Conservation (phyloP, 495 filamentous ascomycete genomes). For the Hypoxylon subgilvum region DNA sequence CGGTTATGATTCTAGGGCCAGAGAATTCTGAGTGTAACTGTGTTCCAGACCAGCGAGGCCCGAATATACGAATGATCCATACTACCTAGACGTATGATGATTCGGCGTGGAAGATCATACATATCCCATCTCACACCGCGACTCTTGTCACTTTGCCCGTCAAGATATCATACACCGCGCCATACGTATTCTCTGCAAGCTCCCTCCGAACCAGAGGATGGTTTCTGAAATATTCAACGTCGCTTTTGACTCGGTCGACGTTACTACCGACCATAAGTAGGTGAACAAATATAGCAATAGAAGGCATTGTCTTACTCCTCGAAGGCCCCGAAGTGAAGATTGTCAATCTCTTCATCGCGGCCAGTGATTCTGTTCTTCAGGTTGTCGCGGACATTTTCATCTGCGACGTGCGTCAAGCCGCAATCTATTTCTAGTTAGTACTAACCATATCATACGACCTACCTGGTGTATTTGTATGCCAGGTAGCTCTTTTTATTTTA, state of each 20-base stretch:
- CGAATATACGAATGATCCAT: too few species aligned
- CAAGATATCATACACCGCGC: constrained; percentile 30
- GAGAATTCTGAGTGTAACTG: too few species aligned
- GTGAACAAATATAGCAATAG: background rate
- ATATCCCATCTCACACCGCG: background rate
- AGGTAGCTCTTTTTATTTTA: background rate
- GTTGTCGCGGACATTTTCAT: background rate
- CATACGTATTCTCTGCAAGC: constrained; percentile 16
- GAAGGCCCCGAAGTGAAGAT: constrained; percentile 7
- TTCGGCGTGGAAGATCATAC: too few species aligned
- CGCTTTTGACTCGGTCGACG: constrained; percentile 26
- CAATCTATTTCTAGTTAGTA: constrained; percentile 1
- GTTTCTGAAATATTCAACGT: constrained; percentile 18
- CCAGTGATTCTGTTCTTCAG: constrained; percentile 10
- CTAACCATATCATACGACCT: background rate
- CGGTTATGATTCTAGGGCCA: too few species aligned
- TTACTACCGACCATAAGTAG: constrained; percentile 8
- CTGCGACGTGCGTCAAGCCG: constrained; percentile 7
- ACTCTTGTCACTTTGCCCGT: constrained; percentile 29
- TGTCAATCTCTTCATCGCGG: constrained; percentile 1
- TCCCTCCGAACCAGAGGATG: constrained; percentile 24
- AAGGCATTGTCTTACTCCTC: background rate
- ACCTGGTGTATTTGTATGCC: background rate
- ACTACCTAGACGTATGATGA: too few species aligned
- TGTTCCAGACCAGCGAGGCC: too few species aligned